Base-by-base conservation (phyloP, 2,329 filamentous ascomycete genomes). In the Cladophialophora bantiana region DNA sequence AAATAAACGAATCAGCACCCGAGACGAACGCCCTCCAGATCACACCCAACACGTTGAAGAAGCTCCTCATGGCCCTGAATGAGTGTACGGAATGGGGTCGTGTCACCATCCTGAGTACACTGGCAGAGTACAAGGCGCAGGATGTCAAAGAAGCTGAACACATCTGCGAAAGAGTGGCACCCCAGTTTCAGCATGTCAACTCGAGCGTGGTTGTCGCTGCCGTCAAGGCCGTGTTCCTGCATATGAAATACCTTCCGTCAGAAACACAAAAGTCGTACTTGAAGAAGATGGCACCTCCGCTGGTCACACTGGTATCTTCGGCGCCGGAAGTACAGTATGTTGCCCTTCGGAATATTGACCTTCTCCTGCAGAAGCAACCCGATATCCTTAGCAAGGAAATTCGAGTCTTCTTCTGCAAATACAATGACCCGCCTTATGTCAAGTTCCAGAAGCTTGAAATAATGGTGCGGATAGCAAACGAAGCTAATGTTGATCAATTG, bases 321-420 rank as follows among this genome's bases (percentile, higher is more conserved):
- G 91, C 92, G 0, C 94, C 95, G 6, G 95, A 99, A 83, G 95
- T 99, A 45, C 95, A 99, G 80, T 99, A 99, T 77, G 95, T 99
- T 64, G 95, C 95, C 13, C 82, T 99, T 58, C 86, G 94, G 70
- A 99, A 99, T 78, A 99, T 99, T 75, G 95, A 99, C 73, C 87
- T 99, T 38, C 85, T 99, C 5, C 85, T 99, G 32, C 95, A 99
- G 79, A 95, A 96, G 73, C 94, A 97, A 78, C 93, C 95, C 10
- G 94, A 97, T 73, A 97, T 99, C 64, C 85, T 99, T 9, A 96
- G 92, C 84, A 98, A 98, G 79, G 95, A 99, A 79, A 88, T 99
- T 75, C 89, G 95, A 53, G 95, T 99, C 7, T 99, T 99, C 83
- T 99, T 99, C 83, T 99, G 95, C 89, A 99, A 99, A 82, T 99